These are phyloP conservation scores for Dactylellina haptotyla DNA, from an alignment of 2,329 filamentous ascomycete species.

Conservation along the genomic window DNA sequence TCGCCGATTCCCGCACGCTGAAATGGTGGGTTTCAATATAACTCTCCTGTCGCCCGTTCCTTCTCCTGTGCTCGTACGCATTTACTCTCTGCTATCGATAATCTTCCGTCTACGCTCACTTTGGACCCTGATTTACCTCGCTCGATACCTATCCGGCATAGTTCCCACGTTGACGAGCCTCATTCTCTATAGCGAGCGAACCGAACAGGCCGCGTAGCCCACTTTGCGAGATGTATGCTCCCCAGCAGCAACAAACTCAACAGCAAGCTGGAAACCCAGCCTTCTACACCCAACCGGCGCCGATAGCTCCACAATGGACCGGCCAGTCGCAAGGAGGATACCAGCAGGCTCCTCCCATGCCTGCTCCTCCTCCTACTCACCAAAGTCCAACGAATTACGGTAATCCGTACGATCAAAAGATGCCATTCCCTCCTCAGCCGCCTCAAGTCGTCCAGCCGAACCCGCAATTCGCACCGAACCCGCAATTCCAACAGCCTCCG, in stretches of 20 bases:
- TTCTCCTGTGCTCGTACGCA: background rate
- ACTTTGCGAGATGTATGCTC: slow-evolving; percentile 30
- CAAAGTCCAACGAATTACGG: background rate
- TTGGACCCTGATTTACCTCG: too few relatives aligned
- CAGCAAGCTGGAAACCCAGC: slow-evolving; percentile 38
- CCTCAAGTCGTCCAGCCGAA: too few relatives aligned
- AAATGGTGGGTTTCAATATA: slow-evolving; percentile 24
- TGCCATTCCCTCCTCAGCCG: slow-evolving; percentile 9
- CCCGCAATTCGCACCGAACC: slow-evolving; percentile 6
- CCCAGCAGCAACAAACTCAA: slow-evolving; percentile 37
- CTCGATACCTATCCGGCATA: too few relatives aligned
- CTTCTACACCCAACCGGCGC: slow-evolving; percentile 23
- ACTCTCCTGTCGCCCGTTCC: background rate
- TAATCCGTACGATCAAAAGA: slow-evolving; percentile 34
- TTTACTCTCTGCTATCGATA: slow-evolving; percentile 7
- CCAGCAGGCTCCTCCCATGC: background rate
- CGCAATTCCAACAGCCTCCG: slow-evolving; percentile 12
- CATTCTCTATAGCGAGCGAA: too few relatives aligned
- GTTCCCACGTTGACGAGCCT: too few relatives aligned
- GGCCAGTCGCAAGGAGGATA: slow-evolving; percentile 35
- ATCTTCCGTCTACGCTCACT: background rate
- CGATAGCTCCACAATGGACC: slow-evolving; percentile 41
- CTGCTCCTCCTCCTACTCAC: too few relatives aligned
- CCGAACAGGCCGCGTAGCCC: background rate
- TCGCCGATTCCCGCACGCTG: slow-evolving; percentile 28